A percentile compares a stretch with the other conserved stretches of the same genome.
phyloP scores from a whole-genome alignment of 2,329 filamentous ascomycete species.

The Dothiorella sarmentorum region DNA sequence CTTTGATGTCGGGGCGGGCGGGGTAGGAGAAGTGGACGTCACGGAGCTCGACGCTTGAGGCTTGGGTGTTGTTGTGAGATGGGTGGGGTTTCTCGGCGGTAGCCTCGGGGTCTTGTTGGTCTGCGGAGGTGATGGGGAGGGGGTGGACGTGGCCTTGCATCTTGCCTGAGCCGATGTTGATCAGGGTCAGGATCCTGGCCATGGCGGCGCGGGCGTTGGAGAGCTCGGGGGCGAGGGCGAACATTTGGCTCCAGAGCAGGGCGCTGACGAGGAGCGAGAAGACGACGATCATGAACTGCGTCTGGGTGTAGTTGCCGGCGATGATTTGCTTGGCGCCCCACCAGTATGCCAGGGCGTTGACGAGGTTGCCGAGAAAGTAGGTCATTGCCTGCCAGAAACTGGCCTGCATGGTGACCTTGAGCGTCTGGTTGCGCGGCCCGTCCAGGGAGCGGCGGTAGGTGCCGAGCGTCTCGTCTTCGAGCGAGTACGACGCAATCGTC shows the following conservation, averaged over 20 bases:
- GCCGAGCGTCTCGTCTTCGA: conserved; percentile 36
- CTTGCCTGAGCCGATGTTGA: no score
- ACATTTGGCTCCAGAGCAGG: conserved; percentile 63
- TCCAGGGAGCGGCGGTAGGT: conserved; percentile 37
- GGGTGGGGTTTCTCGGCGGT: no score
- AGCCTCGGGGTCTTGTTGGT: neutral
- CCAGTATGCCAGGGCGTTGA: conserved; percentile 68
- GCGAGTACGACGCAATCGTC: conserved; percentile 39
- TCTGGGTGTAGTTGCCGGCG: conserved; percentile 46
- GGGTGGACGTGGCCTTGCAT: no score
- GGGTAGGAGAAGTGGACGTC: conserved; percentile 17
- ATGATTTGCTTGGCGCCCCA: conserved; percentile 52
- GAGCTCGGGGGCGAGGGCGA: conserved; percentile 51
- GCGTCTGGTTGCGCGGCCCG: conserved; percentile 26
- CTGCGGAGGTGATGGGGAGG: neutral
- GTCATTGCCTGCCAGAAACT: conserved; percentile 11
- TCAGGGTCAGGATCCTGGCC: neutral
- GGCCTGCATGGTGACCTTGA: conserved; percentile 37
- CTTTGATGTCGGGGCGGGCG: conserved; percentile 30
- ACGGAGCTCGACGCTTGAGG: conserved; percentile 1
- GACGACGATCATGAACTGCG: conserved; percentile 58
- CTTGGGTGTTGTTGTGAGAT: neutral
- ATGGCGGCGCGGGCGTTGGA: neutral
- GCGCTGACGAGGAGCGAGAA: conserved; percentile 66
- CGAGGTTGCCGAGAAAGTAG: conserved; percentile 46